Percentiles rank a stretch among this genome's conserved stretches.
These are phyloP conservation scores for Suillus spraguei DNA, from an alignment of 768 basidiomycete species.

Conservation along the genomic window DNA sequence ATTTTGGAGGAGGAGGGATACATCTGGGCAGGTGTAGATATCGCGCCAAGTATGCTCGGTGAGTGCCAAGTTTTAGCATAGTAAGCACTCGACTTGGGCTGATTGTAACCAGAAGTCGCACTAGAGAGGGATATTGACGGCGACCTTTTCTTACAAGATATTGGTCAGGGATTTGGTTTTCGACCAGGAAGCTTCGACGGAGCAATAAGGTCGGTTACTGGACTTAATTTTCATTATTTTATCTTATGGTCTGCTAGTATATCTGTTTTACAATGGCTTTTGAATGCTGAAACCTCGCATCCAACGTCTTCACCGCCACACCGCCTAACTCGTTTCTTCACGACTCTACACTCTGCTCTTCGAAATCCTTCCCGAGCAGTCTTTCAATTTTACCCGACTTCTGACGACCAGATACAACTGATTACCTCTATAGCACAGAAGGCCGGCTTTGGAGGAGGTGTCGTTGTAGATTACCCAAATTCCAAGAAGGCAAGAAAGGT, in stretches of 20 bases:
- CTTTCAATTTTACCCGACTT: constrained; percentile 95
- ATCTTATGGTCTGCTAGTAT: constrained; percentile 55
- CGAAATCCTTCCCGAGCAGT: constrained; percentile 85
- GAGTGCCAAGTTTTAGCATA: constrained; percentile 28
- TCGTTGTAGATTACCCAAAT: constrained; percentile 97
- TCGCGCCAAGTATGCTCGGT: constrained; percentile 98
- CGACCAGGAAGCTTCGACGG: constrained; percentile 97
- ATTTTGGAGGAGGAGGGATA: constrained; percentile 95
- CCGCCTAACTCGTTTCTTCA: constrained; percentile 87
- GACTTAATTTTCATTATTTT: constrained; percentile 3
- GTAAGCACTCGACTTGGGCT: background rate
- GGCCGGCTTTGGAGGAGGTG: constrained; percentile 95
- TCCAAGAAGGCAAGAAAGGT: constrained; percentile 95
- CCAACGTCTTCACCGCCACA: constrained; percentile 89
- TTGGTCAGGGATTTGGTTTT: constrained; percentile 97
- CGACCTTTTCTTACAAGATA: constrained; percentile 95
- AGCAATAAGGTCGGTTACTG: constrained; percentile 76
- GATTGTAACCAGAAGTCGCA: constrained; percentile 75
- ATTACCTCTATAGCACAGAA: constrained; percentile 92
- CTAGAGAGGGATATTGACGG: constrained; percentile 95
- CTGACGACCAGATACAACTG: constrained; percentile 95
- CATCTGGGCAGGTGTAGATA: constrained; percentile 91
- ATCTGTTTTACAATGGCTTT: constrained; percentile 98
- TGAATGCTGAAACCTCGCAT: constrained; percentile 93
- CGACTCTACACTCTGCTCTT: constrained; percentile 84